Percentiles rank a stretch among this genome's conserved stretches.
Conservation (phyloP, 202 grass and related monocot species). For the Schoenoplectus triqueter region DNA sequence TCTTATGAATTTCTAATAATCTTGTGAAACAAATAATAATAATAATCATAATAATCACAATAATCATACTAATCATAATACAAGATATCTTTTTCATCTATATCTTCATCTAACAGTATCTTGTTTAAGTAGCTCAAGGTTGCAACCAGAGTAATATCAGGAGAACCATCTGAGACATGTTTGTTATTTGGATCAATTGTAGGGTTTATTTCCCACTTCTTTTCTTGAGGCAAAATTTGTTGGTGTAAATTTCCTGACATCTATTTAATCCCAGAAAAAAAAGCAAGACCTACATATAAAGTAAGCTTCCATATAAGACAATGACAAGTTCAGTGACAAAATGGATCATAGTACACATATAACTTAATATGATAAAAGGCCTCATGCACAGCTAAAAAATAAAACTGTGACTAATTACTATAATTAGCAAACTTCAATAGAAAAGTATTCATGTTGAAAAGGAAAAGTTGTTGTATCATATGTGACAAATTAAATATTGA, state of each 20-base stretch:
- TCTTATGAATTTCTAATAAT: too few relatives aligned
- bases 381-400: too few relatives aligned
- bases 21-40: too few relatives aligned
- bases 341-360: background rate
- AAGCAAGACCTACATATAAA: background rate
- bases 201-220: background rate
- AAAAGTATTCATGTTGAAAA: background rate
- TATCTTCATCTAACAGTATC: slow-evolving; percentile 59
- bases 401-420: too few relatives aligned
- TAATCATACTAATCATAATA: too few relatives aligned
- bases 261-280: background rate
- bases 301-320: background rate
- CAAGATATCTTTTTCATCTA: slow-evolving; percentile 41
- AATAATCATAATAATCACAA: too few relatives aligned
- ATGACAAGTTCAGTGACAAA: background rate
- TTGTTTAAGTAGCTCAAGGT: slow-evolving; percentile 14
- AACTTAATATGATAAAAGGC: background rate
- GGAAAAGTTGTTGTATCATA: background rate
- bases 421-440: background rate
- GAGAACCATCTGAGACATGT: background rate
- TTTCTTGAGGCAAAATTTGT: background rate
- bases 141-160: background rate
- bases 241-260: background rate
- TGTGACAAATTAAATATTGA: background rate
- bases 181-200: slow-evolving; percentile 10